A percentile compares a stretch with the other conserved stretches of the same genome.
Evolutionary conservation across 805 yeast genomes (phyloP).

Genomic region (Wickerhamiella parazyma): DNA sequence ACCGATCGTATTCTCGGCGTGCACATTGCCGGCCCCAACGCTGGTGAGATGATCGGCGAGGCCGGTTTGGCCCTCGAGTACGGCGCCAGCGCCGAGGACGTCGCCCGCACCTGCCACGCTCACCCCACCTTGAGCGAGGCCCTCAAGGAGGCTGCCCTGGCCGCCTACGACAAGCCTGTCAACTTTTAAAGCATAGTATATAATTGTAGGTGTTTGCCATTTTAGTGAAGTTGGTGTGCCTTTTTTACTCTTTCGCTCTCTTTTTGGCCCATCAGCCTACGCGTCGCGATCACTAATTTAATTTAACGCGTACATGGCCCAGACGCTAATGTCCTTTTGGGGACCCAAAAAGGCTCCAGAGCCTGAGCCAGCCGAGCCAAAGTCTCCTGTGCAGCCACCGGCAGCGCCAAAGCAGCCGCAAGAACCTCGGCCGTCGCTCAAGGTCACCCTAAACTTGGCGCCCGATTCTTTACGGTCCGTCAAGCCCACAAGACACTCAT

Average conservation of each 20-base stretch:
- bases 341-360: not conserved
- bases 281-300: constrained; percentile 2
- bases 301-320: constrained; percentile 7
- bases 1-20: constrained; percentile 93
- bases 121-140: constrained; percentile 98
- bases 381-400: not conserved
- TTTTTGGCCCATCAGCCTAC: not conserved
- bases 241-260: not conserved
- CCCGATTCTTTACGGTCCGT: not conserved
- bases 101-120: constrained; percentile 96
- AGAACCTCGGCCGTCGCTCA: not conserved
- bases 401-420: not conserved
- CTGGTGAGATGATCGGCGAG: constrained; percentile 99
- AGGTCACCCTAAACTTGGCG: not conserved
- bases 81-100: constrained; percentile 97
- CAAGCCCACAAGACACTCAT: not conserved
- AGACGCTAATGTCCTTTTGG: constrained; percentile 8
- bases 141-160: constrained; percentile 93
- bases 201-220: too few species aligned
- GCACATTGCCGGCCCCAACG: constrained; percentile 95
- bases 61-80: constrained; percentile 95
- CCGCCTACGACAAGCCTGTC: constrained; percentile 81
- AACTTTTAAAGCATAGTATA: constrained; percentile 42
- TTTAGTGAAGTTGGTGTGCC: not conserved
- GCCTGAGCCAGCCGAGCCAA: not conserved